A percentile compares a stretch with the other conserved stretches of the same genome.
Evolutionary conservation across 495 filamentous ascomycete species (phyloP).

Genomic region (Penicillium fimorum): DNA sequence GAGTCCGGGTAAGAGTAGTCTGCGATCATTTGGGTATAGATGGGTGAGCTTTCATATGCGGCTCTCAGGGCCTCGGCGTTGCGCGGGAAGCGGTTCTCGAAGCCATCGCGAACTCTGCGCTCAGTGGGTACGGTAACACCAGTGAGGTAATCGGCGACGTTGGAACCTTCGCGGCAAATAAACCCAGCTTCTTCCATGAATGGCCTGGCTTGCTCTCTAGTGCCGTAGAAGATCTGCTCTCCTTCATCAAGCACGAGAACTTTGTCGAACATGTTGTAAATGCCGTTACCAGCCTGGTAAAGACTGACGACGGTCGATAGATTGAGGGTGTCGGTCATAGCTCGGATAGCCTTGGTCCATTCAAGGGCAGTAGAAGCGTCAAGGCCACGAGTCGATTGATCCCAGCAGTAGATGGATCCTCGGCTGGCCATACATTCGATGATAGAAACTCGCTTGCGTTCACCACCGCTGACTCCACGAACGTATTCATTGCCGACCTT

Average conservation of each 20-base stretch:
- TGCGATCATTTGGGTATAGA: slow-evolving; percentile 33
- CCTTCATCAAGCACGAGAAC: slow-evolving; percentile 66
- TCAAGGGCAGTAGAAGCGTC: slow-evolving; percentile 62
- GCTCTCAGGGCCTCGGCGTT: slow-evolving; percentile 42
- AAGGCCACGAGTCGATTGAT: slow-evolving; percentile 60
- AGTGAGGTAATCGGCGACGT: slow-evolving; percentile 69
- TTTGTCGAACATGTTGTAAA: slow-evolving; percentile 66
- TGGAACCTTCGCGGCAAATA: slow-evolving; percentile 61
- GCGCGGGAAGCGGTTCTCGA: slow-evolving; percentile 45
- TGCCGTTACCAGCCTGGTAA: slow-evolving; percentile 63
- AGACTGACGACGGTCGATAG: slow-evolving; percentile 50
- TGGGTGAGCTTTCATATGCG: slow-evolving; percentile 40
- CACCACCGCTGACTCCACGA: slow-evolving; percentile 81
- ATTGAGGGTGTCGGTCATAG: slow-evolving; percentile 48
- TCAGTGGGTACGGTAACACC: slow-evolving; percentile 69
- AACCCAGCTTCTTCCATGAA: slow-evolving; percentile 71
- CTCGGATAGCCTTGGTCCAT: slow-evolving; percentile 48
- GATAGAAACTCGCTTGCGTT: slow-evolving; percentile 72
- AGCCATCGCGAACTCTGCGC: slow-evolving; percentile 56
- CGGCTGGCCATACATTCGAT: slow-evolving; percentile 63
- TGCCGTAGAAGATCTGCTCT: slow-evolving; percentile 60
- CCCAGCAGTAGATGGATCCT: slow-evolving; percentile 60
- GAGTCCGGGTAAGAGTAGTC: slow-evolving; percentile 53
- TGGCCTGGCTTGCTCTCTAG: slow-evolving; percentile 55
- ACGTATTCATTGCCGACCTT: slow-evolving; percentile 77